These are phyloP conservation scores for Yarrowia deformans DNA, from an alignment of 805 yeast genomes.

Conservation along the genomic window DNA sequence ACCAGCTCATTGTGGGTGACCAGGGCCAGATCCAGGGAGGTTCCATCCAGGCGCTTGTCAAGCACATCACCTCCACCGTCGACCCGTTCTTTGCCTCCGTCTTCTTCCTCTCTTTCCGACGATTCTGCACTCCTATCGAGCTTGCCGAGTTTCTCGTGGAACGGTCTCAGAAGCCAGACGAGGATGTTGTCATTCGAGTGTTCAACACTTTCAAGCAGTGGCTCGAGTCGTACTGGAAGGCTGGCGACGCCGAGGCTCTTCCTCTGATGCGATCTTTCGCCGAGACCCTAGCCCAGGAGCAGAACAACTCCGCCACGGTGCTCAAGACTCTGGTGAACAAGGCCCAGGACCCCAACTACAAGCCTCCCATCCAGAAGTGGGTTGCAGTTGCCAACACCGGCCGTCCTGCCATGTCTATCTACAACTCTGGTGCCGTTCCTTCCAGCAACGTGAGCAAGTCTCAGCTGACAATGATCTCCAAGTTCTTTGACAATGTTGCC, in stretches of 20 bases:
- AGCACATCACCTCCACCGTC: conserved; percentile 50
- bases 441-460: conserved; percentile 45
- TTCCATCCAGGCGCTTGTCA: conserved; percentile 48
- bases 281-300: conserved; percentile 32
- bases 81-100: conserved; percentile 74
- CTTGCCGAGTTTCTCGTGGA: conserved; percentile 71
- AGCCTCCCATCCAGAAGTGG: conserved; percentile 34
- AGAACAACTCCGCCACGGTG: conserved; percentile 25
- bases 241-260: conserved; percentile 30
- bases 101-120: conserved; percentile 77
- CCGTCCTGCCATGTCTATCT: conserved; percentile 34
- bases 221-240: conserved; percentile 90
- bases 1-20: conserved; percentile 40
- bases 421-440: conserved; percentile 41
- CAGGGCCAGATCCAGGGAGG: conserved; percentile 49
- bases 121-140: conserved; percentile 71
- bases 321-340: conserved; percentile 22
- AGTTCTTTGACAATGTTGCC: conserved; percentile 24
- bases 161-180: conserved; percentile 49
- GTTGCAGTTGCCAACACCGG: conserved; percentile 37
- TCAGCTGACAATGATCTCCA: conserved; percentile 44
- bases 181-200: conserved; percentile 59
- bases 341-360: conserved; percentile 31
- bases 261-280: conserved; percentile 40
- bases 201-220: conserved; percentile 77